Conservation (phyloP, 495 filamentous ascomycete species). For the Aspergillus steynii region DNA sequence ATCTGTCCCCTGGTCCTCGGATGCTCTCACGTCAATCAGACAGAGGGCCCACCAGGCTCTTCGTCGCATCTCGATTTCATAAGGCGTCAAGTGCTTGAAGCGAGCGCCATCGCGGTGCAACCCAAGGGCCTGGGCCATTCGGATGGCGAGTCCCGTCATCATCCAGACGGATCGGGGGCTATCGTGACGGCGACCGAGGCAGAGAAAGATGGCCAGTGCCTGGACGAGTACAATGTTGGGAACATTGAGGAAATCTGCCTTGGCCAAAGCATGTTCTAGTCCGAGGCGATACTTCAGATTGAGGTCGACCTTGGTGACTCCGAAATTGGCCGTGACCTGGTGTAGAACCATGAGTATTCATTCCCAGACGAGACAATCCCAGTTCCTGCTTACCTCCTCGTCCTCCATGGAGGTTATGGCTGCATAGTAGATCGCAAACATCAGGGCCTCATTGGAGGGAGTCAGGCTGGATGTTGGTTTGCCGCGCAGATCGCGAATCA, state of each 20-base stretch:
- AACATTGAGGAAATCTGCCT: not conserved
- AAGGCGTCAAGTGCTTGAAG: constrained; percentile 57
- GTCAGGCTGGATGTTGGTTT: constrained; percentile 45
- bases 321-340: no score
- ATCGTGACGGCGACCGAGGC: constrained; percentile 22
- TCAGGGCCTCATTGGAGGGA: constrained; percentile 53
- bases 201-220: not conserved
- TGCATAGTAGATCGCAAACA: constrained; percentile 63
- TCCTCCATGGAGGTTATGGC: constrained; percentile 44
- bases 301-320: no score
- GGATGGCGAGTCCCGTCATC: constrained; percentile 63
- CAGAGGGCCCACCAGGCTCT: constrained; percentile 75
- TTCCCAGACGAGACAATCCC: no score
- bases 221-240: not conserved
- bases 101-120: constrained; percentile 68
- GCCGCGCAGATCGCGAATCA: not conserved
- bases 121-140: constrained; percentile 69
- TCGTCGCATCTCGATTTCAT: constrained; percentile 74
- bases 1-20: constrained; percentile 72
- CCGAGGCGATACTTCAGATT: not conserved
- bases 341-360: no score
- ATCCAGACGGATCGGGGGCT: constrained; percentile 48
- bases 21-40: constrained; percentile 73
- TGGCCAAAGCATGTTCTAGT: not conserved
- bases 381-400: no score